phyloP scores from a whole-genome alignment of 768 basidiomycete species.

The Suillus paluster region DNA sequence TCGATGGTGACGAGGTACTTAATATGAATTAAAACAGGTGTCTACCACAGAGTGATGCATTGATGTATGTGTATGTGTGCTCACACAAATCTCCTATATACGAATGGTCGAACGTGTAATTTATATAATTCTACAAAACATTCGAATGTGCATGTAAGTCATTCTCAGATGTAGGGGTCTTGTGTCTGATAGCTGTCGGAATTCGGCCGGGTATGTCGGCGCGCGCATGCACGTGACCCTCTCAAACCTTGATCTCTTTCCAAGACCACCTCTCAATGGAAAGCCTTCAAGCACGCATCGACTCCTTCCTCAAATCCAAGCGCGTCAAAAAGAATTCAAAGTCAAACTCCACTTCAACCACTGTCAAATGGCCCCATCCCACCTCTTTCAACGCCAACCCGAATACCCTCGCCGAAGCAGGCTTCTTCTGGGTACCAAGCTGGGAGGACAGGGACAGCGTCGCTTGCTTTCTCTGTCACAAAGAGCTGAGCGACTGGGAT shows the following conservation, averaged over 20 bases:
- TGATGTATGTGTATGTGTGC: no score
- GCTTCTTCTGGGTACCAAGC: conserved; percentile 83
- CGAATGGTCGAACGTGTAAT: no score
- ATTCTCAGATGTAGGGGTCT: no score
- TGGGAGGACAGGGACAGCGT: conserved; percentile 74
- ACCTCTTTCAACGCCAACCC: conserved; percentile 68
- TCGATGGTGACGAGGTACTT: no score
- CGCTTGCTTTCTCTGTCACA: conserved; percentile 82
- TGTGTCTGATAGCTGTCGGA: no score
- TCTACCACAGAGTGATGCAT: no score
- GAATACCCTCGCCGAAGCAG: conserved; percentile 79
- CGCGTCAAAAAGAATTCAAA: conserved; percentile 56
- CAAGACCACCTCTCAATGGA: conserved; percentile 47
- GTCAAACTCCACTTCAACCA: conserved; percentile 45
- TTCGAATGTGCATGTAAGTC: no score
- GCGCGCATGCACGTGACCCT: conserved; percentile 1
- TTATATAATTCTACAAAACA: no score
- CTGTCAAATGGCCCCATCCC: conserved; percentile 84
- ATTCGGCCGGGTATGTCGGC: no score
- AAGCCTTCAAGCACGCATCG: conserved; percentile 57
- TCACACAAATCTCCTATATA: no score
- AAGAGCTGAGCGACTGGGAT: conserved; percentile 86
- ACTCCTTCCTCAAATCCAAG: conserved; percentile 69
- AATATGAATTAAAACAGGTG: no score
- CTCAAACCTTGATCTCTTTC: conserved; percentile 6